A percentile compares a stretch with the other conserved stretches of the same genome.
phyloP scores from a whole-genome alignment of 2,329 filamentous ascomycete genomes.

The Fusarium heterosporum region DNA sequence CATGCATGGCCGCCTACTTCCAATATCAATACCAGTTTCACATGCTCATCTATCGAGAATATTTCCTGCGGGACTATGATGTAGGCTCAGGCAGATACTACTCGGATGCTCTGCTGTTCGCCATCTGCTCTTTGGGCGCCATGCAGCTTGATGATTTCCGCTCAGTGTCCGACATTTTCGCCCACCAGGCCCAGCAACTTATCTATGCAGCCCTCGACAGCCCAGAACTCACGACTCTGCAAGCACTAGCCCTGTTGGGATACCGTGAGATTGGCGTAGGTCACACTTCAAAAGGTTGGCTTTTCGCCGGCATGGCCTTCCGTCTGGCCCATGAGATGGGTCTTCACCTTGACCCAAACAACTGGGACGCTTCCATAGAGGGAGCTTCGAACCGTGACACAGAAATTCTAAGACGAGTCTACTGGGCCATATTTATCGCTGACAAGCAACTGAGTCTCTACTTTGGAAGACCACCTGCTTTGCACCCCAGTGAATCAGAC shows the following conservation, averaged over 20 bases:
- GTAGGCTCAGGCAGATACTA: slow-evolving; percentile 60
- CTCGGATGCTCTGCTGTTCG: slow-evolving; percentile 61
- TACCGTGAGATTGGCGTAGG: slow-evolving; percentile 62
- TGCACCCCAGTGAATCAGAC: slow-evolving; percentile 62
- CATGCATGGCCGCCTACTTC: slow-evolving; percentile 62
- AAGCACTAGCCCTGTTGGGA: slow-evolving; percentile 59
- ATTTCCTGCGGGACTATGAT: slow-evolving; percentile 63
- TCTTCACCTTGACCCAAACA: slow-evolving; percentile 62
- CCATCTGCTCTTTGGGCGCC: slow-evolving; percentile 62
- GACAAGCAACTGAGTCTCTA: slow-evolving; percentile 65
- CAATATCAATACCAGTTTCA: slow-evolving; percentile 61
- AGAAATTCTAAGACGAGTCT: slow-evolving; percentile 62
- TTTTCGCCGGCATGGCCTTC: slow-evolving; percentile 65
- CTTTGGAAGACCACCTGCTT: slow-evolving; percentile 62
- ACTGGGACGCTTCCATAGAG: slow-evolving; percentile 58
- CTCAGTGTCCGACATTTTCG: slow-evolving; percentile 57
- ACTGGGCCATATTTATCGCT: slow-evolving; percentile 63
- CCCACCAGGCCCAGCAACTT: slow-evolving; percentile 58
- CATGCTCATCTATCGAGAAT: slow-evolving; percentile 64
- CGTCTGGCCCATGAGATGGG: slow-evolving; percentile 65
- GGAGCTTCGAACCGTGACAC: slow-evolving; percentile 51
- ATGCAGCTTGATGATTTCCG: slow-evolving; percentile 57
- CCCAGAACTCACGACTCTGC: slow-evolving; percentile 60
- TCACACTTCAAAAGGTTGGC: slow-evolving; percentile 62
- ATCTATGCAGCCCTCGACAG: slow-evolving; percentile 58